A percentile compares a stretch with the other conserved stretches of the same genome.
Conservation (phyloP, 306 rosid genomes). For the Inga laurina region DNA sequence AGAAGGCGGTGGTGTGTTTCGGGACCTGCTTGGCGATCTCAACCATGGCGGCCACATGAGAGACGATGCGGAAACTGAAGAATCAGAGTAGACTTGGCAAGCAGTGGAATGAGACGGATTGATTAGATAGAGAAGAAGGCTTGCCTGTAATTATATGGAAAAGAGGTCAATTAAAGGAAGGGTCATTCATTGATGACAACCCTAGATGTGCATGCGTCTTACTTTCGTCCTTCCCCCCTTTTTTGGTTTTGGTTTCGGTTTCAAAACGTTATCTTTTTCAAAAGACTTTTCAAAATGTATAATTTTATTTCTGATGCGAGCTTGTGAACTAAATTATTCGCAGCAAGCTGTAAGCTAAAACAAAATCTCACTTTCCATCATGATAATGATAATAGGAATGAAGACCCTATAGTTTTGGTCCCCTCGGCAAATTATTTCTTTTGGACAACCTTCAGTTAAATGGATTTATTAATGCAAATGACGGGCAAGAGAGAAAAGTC, state of each 20-base stretch:
- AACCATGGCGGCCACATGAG: slow-evolving; percentile 85
- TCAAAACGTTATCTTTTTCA: neutral
- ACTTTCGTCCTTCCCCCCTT: neutral
- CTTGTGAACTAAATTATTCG: neutral
- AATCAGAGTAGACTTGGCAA: neutral
- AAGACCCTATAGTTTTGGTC: neutral
- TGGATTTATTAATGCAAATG: neutral
- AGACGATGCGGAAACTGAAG: neutral
- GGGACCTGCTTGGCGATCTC: slow-evolving; percentile 58
- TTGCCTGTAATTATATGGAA: slow-evolving; percentile 27
- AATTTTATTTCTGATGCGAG: neutral
- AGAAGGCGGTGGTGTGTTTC: slow-evolving; percentile 28
- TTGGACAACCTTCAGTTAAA: neutral
- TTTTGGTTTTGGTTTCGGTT: neutral
- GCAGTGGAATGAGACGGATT: neutral
- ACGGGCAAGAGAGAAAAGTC: neutral
- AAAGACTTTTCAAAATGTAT: no score
- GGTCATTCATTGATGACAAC: slow-evolving; percentile 10
- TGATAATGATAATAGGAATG: neutral
- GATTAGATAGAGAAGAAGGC: neutral
- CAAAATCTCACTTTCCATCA: neutral
- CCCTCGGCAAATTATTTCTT: neutral
- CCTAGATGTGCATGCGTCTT: slow-evolving; percentile 37
- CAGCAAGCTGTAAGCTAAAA: neutral
- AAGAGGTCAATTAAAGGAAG: slow-evolving; percentile 15